Evolutionary conservation across 2,329 filamentous ascomycete genomes (phyloP).

Genomic region (Fusarium compactum): DNA sequence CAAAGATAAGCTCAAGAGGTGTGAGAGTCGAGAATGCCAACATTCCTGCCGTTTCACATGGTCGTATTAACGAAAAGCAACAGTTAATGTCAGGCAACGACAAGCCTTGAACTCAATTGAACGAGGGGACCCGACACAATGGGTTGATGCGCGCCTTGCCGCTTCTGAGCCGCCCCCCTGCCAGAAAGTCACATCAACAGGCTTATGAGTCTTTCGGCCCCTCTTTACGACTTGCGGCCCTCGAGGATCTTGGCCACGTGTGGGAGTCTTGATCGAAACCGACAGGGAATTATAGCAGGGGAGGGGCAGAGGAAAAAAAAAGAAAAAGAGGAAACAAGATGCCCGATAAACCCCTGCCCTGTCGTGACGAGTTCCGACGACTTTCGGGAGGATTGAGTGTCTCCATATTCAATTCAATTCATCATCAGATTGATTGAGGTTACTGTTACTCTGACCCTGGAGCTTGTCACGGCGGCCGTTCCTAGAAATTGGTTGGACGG

Average conservation of each 20-base stretch:
- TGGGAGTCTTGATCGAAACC: conserved; percentile 35
- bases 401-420: conserved; percentile 19
- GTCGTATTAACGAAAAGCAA: conserved; percentile 26
- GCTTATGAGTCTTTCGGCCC: conserved; percentile 24
- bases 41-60: conserved; percentile 33
- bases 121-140: conserved; percentile 46
- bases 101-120: conserved; percentile 12
- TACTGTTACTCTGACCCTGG: conserved; percentile 33
- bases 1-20: conserved; percentile 17
- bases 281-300: conserved; percentile 4
- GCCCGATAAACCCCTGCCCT: conserved; percentile 14
- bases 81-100: conserved; percentile 1
- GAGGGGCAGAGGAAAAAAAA: neutral
- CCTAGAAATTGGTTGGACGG: conserved; percentile 27
- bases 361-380: conserved; percentile 9
- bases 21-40: conserved; percentile 12
- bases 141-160: conserved; percentile 49
- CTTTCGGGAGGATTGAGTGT: conserved; percentile 25
- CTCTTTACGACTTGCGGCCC: conserved; percentile 22
- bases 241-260: conserved; percentile 41
- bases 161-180: conserved; percentile 39
- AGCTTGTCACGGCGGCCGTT: conserved; percentile 24
- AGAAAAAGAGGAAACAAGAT: conserved; percentile 6
- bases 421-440: conserved; percentile 22
- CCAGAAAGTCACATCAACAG: conserved; percentile 19